Evolutionary conservation across 768 basidiomycete species (phyloP).

Genomic region (Cyclocybe cylindracea): DNA sequence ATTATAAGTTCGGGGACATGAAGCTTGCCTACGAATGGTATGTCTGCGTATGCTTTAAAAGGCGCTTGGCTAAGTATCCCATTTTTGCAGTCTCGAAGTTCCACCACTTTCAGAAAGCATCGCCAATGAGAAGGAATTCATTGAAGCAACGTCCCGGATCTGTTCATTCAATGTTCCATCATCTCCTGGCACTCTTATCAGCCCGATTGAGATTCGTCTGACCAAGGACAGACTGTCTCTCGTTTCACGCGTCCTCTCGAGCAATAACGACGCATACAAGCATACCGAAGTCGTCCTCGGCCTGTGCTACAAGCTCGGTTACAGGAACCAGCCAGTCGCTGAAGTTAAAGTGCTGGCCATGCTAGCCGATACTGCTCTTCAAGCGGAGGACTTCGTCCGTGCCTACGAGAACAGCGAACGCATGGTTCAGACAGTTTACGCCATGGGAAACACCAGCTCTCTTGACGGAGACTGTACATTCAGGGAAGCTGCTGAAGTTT

Average conservation of each 20-base stretch:
- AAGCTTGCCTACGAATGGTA: slow-evolving; percentile 97
- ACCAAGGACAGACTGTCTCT: slow-evolving; percentile 87
- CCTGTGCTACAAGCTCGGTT: slow-evolving; percentile 87
- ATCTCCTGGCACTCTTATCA: slow-evolving; percentile 71
- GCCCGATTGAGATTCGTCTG: slow-evolving; percentile 92
- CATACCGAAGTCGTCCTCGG: slow-evolving; percentile 93
- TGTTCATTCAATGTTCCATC: slow-evolving; percentile 89
- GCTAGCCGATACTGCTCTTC: slow-evolving; percentile 86
- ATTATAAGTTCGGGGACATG: slow-evolving; percentile 93
- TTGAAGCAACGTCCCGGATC: slow-evolving; percentile 95
- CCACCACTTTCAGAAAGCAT: slow-evolving; percentile 64
- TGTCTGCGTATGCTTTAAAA: slow-evolving; percentile 2
- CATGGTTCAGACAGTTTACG: slow-evolving; percentile 68
- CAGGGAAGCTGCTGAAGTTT: slow-evolving; percentile 73
- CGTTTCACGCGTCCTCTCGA: slow-evolving; percentile 83
- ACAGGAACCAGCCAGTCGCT: slow-evolving; percentile 67
- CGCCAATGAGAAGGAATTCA: slow-evolving; percentile 80
- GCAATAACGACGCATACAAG: slow-evolving; percentile 85
- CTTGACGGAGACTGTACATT: slow-evolving; percentile 37
- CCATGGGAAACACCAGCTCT: slow-evolving; percentile 39
- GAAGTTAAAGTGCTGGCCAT: slow-evolving; percentile 85
- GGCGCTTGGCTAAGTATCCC: slow-evolving; percentile 5
- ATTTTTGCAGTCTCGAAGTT: slow-evolving; percentile 67
- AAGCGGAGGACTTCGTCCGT: slow-evolving; percentile 73
- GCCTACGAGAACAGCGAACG: slow-evolving; percentile 72